Conservation (phyloP, 768 basidiomycete species). For the Russula foetens region DNA sequence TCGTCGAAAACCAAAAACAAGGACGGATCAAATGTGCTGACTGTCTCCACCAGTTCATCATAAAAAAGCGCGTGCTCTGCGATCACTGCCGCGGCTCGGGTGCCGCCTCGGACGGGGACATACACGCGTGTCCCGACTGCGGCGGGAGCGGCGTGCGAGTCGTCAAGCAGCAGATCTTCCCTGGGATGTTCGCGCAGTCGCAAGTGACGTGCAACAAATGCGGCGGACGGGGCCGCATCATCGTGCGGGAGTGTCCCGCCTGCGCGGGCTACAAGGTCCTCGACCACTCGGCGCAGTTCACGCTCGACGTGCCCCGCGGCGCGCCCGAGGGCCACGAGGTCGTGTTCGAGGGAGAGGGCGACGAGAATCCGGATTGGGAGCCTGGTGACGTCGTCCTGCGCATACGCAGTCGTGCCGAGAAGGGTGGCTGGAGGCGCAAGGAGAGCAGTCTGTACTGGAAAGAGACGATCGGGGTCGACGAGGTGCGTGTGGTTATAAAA, state of each 20-base stretch:
- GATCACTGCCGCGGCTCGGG: slow-evolving; percentile 96
- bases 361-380: slow-evolving; percentile 95
- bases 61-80: slow-evolving; percentile 88
- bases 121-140: slow-evolving; percentile 81
- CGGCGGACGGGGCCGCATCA: slow-evolving; percentile 71
- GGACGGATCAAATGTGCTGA: too few species aligned
- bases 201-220: slow-evolving; percentile 82
- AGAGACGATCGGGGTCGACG: slow-evolving; percentile 84
- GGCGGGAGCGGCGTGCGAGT: slow-evolving; percentile 80
- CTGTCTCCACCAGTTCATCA: slow-evolving; percentile 59
- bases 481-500: slow-evolving; percentile 41
- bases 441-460: slow-evolving; percentile 88
- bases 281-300: slow-evolving; percentile 73
- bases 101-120: slow-evolving; percentile 81
- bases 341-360: slow-evolving; percentile 92
- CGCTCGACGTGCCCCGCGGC: slow-evolving; percentile 78
- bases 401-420: slow-evolving; percentile 67
- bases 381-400: slow-evolving; percentile 88
- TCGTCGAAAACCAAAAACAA: background rate
- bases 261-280: slow-evolving; percentile 78
- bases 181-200: slow-evolving; percentile 90
- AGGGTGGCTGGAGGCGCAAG: slow-evolving; percentile 82
- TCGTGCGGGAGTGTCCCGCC: slow-evolving; percentile 71
- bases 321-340: slow-evolving; percentile 92
- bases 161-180: slow-evolving; percentile 90